A percentile compares a stretch with the other conserved stretches of the same genome.
Evolutionary conservation across 805 yeast genomes (phyloP).

Genomic region (Zygotorulaspora florentina): DNA sequence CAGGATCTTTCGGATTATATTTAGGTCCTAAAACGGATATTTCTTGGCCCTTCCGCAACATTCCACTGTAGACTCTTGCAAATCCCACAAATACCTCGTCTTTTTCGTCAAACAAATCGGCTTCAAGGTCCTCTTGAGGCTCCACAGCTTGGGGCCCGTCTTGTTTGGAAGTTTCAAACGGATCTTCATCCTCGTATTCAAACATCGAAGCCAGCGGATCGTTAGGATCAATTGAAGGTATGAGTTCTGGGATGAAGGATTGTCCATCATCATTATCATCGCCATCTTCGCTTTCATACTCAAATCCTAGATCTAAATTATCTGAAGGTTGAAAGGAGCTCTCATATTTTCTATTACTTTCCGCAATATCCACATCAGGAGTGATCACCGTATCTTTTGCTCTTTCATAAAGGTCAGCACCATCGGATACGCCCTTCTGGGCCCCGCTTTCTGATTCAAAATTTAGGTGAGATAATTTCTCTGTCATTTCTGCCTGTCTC

Average conservation of each 20-base stretch:
- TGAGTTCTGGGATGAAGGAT: constrained; percentile 23
- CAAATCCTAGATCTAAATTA: constrained; percentile 26
- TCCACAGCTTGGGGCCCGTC: constrained; percentile 50
- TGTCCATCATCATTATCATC: constrained; percentile 20
- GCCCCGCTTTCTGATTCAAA: constrained; percentile 12
- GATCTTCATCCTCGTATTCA: constrained; percentile 54
- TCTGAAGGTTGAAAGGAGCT: constrained; percentile 27
- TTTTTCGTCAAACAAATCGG: constrained; percentile 43
- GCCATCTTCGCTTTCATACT: constrained; percentile 18
- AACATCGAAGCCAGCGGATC: constrained; percentile 37
- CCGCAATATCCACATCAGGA: constrained; percentile 19
- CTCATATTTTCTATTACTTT: constrained; percentile 9
- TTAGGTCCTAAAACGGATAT: constrained; percentile 81
- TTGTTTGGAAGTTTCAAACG: constrained; percentile 41
- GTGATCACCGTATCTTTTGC: constrained; percentile 28
- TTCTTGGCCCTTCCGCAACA: constrained; percentile 67
- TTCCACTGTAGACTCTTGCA: constrained; percentile 85
- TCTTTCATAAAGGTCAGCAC: constrained; percentile 22
- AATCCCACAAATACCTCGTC: constrained; percentile 79
- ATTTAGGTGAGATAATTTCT: constrained; percentile 20
- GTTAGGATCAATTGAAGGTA: constrained; percentile 36
- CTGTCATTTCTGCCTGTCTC: constrained; percentile 43
- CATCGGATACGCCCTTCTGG: constrained; percentile 10
- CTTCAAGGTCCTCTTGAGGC: constrained; percentile 39
- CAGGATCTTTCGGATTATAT: constrained; percentile 63